Evolutionary conservation across 1,284 basidiomycete genomes (phyloP).

Genomic region (Cutaneotrichosporon cutaneum): DNA sequence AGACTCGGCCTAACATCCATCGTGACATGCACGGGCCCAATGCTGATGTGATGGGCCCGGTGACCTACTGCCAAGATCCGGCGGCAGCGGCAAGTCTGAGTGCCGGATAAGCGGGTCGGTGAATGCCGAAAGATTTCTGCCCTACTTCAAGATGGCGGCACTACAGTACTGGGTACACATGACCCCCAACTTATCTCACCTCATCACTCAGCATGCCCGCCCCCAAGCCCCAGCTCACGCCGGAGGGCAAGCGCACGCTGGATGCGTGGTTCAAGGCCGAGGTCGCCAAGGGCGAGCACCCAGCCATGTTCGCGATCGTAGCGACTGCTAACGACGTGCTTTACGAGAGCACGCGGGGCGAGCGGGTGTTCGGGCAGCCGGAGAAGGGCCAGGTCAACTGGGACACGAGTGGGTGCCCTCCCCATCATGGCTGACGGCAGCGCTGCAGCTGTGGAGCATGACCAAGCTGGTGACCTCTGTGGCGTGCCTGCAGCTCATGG

Average conservation of each 20-base stretch:
- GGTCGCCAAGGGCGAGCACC: slow-evolving; percentile 25
- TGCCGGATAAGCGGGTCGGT: too few relatives aligned
- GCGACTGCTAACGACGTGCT: slow-evolving; percentile 36
- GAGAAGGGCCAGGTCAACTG: slow-evolving; percentile 31
- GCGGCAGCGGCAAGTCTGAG: too few relatives aligned
- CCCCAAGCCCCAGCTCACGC: slow-evolving; percentile 1
- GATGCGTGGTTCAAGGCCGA: slow-evolving; percentile 24
- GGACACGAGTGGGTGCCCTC: slow-evolving; percentile 36
- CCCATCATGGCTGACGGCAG: slow-evolving; percentile 14
- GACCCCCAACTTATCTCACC: not conserved
- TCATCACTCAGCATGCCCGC: not conserved
- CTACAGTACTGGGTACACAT: too few relatives aligned
- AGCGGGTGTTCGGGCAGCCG: slow-evolving; percentile 30
- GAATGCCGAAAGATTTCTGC: too few relatives aligned
- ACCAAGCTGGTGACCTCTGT: slow-evolving; percentile 48
- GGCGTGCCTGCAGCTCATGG: slow-evolving; percentile 44
- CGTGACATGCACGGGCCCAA: not conserved
- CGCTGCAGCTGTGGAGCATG: slow-evolving; percentile 32
- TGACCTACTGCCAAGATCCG: too few relatives aligned
- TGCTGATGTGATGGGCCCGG: not conserved
- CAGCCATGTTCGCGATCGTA: slow-evolving; percentile 35
- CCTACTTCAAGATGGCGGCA: too few relatives aligned
- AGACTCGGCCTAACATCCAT: not conserved
- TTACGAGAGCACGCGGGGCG: slow-evolving; percentile 33
- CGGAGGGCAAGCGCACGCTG: slow-evolving; percentile 22